phyloP scores from a whole-genome alignment of 1,284 basidiomycete genomes.

The Cryptococcus deneoformans region DNA sequence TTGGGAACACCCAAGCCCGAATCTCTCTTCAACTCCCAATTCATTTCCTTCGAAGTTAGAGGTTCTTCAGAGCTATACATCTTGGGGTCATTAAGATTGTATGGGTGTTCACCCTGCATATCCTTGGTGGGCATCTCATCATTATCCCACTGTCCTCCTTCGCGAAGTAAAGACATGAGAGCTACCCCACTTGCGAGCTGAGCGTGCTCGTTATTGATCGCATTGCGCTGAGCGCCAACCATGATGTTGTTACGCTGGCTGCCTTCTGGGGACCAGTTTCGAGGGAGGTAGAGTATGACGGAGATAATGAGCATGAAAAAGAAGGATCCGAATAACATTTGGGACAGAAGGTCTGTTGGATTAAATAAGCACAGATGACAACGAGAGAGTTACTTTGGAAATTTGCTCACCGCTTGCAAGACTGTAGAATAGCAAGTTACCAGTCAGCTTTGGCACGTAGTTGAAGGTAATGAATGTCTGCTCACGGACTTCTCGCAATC shows the following conservation, averaged over 20 bases:
- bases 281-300: constrained; percentile 24
- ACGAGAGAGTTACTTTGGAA: background rate
- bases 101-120: background rate
- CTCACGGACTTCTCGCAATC: constrained; percentile 20
- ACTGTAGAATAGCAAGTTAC: background rate
- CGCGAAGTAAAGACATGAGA: constrained; percentile 31
- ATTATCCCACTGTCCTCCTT: constrained; percentile 35
- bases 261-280: constrained; percentile 10
- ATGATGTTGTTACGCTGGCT: constrained; percentile 14
- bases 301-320: constrained; percentile 25
- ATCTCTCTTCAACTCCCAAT: constrained; percentile 8
- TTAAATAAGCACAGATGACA: background rate
- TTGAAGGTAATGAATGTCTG: background rate
- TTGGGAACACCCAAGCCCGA: constrained; percentile 4
- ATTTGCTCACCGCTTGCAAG: constrained; percentile 7
- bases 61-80: background rate
- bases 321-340: constrained; percentile 19
- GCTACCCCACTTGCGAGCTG: constrained; percentile 18
- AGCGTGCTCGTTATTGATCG: background rate
- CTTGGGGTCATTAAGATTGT: constrained; percentile 1
- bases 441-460: background rate
- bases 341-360: constrained; percentile 14
- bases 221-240: constrained; percentile 11
- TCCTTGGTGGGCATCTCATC: constrained; percentile 10
- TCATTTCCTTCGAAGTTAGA: background rate